Evolutionary conservation across 768 basidiomycete species (phyloP), one percentile per base, ranked within the genome.

Genomic region (Macrocybe gigantea): DNA sequence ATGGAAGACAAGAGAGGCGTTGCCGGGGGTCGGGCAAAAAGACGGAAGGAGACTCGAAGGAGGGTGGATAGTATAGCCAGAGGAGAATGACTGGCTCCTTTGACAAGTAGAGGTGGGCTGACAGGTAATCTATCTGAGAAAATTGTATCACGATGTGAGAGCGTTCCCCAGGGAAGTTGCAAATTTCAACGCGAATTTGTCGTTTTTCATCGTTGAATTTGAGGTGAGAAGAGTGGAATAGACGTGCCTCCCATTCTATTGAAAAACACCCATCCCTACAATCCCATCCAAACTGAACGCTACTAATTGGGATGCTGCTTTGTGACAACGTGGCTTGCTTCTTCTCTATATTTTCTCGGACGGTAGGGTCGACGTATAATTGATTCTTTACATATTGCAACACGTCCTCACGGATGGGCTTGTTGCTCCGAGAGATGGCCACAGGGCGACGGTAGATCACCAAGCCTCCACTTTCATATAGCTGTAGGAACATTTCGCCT

Each of bases 251-350:
- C 71, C 75, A 80, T 60, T 85, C 82, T 38, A 77, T 60, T 12
- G 83, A 87, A 49, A 78, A 73, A 0, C 71, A 67, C 5, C 64
- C 59, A 54, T 82, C 80, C n/a, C 80, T 70, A 50, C 81, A 83
- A 54, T 72, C 66, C 81, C 80, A 81, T 10, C 79, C 77, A 52
- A 82, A 82, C 53, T 83, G 81, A 29, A 85, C 51, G 4, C 61
- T 56, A 4, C 50, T 50, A 42, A 82, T 55, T 6, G 53, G 47
- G 22, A 77, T 61, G 6, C 37, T 33, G 12, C 54, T 51, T 3
- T 52, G 33, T n/a, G 57, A 53, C 7, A 78, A 63, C 15, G 66
- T 51, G n/a, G 41, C 41, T 6, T 61, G 54, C 30, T 60, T 61
- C 22, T 51, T 57, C 48, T 72, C 65, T 41, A 62, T 66, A 40